A percentile compares a stretch with the other conserved stretches of the same genome.
These are phyloP conservation scores for Sutorius eximius DNA, from an alignment of 1,284 basidiomycete genomes.

Conservation along the genomic window DNA sequence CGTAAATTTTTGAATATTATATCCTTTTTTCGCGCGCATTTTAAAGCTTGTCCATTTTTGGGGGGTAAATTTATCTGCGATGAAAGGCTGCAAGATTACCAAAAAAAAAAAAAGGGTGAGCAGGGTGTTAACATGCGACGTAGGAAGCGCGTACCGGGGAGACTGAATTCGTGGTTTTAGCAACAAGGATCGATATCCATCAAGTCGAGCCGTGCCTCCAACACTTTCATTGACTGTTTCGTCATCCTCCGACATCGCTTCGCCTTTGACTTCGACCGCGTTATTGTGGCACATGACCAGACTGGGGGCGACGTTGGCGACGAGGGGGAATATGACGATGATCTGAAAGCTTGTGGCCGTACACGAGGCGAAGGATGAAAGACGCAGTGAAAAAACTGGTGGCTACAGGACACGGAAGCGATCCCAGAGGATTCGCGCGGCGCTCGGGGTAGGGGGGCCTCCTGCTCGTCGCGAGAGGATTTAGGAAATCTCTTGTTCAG, in stretches of 20 bases:
- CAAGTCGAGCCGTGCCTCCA: constrained; percentile 11
- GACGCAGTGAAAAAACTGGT: constrained; percentile 5
- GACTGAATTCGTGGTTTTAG: neutral
- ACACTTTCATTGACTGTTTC: constrained; percentile 4
- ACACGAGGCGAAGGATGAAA: constrained; percentile 3
- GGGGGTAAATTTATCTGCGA: neutral
- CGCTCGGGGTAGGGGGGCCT: neutral
- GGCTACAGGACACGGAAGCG: neutral
- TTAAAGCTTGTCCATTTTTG: constrained; percentile 7
- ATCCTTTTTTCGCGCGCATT: constrained; percentile 9
- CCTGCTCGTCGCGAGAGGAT: neutral
- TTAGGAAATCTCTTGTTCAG: neutral
- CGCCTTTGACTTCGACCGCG: constrained; percentile 10
- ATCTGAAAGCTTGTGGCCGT: neutral
- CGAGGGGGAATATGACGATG: neutral
- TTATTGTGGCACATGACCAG: constrained; percentile 26
- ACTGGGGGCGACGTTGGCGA: neutral
- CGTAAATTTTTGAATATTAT: constrained; percentile 9
- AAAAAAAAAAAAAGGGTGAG: neutral
- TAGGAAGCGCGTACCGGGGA: neutral
- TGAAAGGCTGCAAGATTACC: neutral
- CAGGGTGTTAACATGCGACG: neutral
- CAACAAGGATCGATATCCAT: constrained; percentile 15
- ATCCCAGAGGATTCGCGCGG: neutral
- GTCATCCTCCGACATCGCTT: constrained; percentile 7